Base-by-base conservation (phyloP, 345 rosid genomes). In the Syzygium grande region DNA sequence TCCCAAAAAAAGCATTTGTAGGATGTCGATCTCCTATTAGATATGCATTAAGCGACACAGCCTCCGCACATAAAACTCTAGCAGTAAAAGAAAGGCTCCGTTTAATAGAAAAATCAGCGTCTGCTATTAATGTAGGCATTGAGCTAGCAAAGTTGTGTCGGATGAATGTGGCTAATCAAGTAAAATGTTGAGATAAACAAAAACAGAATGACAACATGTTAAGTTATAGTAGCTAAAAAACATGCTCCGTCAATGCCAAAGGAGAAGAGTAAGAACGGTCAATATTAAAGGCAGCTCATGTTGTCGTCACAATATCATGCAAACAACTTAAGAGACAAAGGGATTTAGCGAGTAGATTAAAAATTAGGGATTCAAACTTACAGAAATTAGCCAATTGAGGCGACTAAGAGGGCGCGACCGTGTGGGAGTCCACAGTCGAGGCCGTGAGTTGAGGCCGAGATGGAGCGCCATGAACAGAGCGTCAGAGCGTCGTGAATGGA, bases 41-140 rank as follows among this genome's bases (percentile, higher is more conserved):
- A n/a, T n/a, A n/a, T n/a, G n/a, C n/a, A n/a, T n/a, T 3, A 84
- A 15, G 56, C 86, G 9, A 11, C 86, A 52, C 86, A 84, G 59
- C 86, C 86, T 52, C 87, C 87, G 14, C 87, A 86, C 86, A 85
- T 85, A 58, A 85, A 38, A 49, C 91, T 92, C 91, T 96, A 93
- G 94, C 90, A 93, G 49, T 85, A 43, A 77, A 30, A 86, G 80
- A 73, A 43, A 52, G 41, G 11, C 2, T 29, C 77, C 17, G 41
- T 52, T 78, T 10, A 83, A 43, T 25, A 51, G 25, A 83, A 84
- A 52, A 17, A 5, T 5, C 54, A 8, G 12, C 21, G 2, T 68
- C 23, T 30, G 79, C 46, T 17, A 0, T 8, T 68, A 30, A 17
- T 68, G 79, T 7, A 68, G 79, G 79, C 79, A 30, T 68, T 17